Conservation (phyloP, 2,329 filamentous ascomycete species). For the Magnaporthiopsis poae region DNA sequence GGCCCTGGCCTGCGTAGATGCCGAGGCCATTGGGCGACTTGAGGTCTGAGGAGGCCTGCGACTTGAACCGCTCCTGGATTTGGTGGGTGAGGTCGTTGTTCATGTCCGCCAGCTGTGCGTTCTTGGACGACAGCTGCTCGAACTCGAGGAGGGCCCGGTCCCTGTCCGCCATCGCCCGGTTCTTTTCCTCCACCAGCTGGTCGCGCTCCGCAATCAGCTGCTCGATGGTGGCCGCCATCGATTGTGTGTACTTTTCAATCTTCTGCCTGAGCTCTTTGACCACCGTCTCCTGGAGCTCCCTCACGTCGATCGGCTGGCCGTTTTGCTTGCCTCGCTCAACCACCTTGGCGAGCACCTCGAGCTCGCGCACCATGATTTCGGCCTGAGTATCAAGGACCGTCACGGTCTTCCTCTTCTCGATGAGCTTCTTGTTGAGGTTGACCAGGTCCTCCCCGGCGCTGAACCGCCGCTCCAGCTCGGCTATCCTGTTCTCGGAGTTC, state of each 20-base stretch:
- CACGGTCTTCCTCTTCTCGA: constrained; percentile 91
- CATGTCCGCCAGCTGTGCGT: constrained; percentile 84
- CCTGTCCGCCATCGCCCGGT: constrained; percentile 70
- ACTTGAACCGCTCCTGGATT: constrained; percentile 87
- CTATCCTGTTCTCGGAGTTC: constrained; percentile 72
- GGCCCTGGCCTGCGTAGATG: constrained; percentile 39
- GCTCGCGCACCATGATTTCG: constrained; percentile 86
- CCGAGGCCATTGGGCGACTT: constrained; percentile 45
- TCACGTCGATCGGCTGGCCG: constrained; percentile 68
- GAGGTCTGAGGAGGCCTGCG: constrained; percentile 46
- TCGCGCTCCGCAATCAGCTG: constrained; percentile 62
- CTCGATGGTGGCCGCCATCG: constrained; percentile 49
- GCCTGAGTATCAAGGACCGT: constrained; percentile 88
- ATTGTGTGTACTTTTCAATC: constrained; percentile 50
- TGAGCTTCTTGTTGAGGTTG: constrained; percentile 74
- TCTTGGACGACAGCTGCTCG: constrained; percentile 87
- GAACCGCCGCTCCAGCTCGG: constrained; percentile 76
- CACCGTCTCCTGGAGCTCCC: constrained; percentile 75
- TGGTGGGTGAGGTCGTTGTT: constrained; percentile 92
- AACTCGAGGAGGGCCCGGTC: constrained; percentile 93
- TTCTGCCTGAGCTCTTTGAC: constrained; percentile 84
- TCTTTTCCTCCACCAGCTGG: constrained; percentile 74
- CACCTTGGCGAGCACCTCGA: constrained; percentile 81
- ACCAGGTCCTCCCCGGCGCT: constrained; percentile 55
- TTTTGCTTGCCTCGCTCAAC: constrained; percentile 77